Evolutionary conservation across 1,284 basidiomycete genomes (phyloP), one percentile per base, ranked within the genome.

Genomic region (Moesziomyces antarcticus): DNA sequence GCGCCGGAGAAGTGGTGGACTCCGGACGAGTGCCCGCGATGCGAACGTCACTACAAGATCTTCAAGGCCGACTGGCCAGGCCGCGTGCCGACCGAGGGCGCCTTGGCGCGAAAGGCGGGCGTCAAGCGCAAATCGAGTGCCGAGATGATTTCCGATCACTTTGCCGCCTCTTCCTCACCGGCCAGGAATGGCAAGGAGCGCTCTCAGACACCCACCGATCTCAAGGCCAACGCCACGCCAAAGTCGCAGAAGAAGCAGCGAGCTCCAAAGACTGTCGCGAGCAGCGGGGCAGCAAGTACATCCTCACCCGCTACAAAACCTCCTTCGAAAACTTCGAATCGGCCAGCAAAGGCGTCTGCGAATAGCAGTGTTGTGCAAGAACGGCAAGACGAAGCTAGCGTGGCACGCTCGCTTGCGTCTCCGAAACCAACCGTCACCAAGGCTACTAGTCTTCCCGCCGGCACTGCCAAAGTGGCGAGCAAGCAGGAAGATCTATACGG

Each of bases 1-100:
- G 77, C 79, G 13, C 81, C 76, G 3, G 80, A 82, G 60, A 77
- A 76, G 21, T 84, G 82, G 82, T 84, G 79, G 80, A 74, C 74
- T 18, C 80, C 81, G 8, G 82, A 82, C 58, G 82, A 84, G 55
- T 84, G 82, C 40, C 63, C 69, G 5, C 70, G 82, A 13, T 84
- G 82, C 54, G 80, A 82, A 50, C 73, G 82, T 20, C 82, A 84
- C 53, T 82, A 81, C 66, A 78, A 78, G 54, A 81, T 84, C 54
- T 84, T 76, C 71, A 80, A 81, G 48, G 77, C 71, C 11, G 82
- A 82, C 50, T 84, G 82, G 82, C 82, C 82, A 8, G 54, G 59
- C 0, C 71, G 74, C 11, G 56, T 74, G 18, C 72, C 72, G 10
- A 74, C 72, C 43, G 72, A 74, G 41, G 67, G 63, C 6, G 27